Conservation (phyloP, 345 rosid species). For the Murraya koenigii region DNA sequence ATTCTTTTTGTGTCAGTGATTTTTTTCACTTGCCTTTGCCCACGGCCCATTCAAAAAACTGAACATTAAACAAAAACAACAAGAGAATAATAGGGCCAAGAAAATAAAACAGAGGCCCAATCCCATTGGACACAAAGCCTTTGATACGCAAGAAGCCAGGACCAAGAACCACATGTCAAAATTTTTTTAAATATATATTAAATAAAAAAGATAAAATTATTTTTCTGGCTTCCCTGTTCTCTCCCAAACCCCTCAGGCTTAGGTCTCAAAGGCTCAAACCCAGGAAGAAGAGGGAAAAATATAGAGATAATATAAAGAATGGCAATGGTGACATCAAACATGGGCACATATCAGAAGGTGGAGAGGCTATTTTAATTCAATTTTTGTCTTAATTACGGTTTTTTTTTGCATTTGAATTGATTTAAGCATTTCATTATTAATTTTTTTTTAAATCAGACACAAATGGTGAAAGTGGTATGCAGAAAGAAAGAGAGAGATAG, state of each 20-base stretch:
- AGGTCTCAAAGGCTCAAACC: no score
- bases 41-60: no score
- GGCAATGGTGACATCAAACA: constrained; percentile 43
- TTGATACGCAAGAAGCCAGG: no score
- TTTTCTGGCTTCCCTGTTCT: constrained; percentile 14
- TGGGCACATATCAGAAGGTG: constrained; percentile 43
- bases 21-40: no score
- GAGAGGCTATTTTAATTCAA: not conserved
- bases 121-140: no score
- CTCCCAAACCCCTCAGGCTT: not conserved
- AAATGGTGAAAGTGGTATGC: constrained; percentile 41
- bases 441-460: constrained; percentile 23
- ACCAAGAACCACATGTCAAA: no score
- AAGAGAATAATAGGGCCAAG: no score
- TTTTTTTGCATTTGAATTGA: not conserved
- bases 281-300: not conserved
- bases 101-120: no score
- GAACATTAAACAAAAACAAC: no score
- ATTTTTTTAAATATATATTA: no score
- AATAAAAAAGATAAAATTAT: not conserved
- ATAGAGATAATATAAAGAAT: constrained; percentile 13
- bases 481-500: constrained; percentile 72
- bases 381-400: not conserved
- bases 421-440: not conserved
- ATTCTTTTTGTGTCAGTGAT: no score